phyloP scores from a whole-genome alignment of 495 filamentous ascomycete species.

The Aspergillus asperescens region DNA sequence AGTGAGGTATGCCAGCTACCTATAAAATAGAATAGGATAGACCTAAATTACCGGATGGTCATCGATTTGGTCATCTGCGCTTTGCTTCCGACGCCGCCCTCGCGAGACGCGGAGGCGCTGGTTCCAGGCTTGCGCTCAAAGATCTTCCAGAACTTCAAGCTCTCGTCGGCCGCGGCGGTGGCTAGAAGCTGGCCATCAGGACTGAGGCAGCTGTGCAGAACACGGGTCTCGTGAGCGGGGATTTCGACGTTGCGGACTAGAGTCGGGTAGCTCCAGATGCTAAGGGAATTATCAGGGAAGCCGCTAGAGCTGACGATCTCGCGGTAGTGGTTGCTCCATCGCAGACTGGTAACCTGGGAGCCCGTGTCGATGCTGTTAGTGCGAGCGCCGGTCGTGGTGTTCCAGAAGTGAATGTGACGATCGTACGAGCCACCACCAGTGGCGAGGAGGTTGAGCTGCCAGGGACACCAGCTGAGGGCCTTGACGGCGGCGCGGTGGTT shows the following conservation, averaged over 20 bases:
- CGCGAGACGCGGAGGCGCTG: conserved; percentile 49
- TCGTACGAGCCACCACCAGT: conserved; percentile 96
- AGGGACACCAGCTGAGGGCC: conserved; percentile 97
- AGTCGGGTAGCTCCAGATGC: conserved; percentile 97
- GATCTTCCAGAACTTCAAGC: conserved; percentile 99
- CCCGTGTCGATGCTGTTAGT: conserved; percentile 99
- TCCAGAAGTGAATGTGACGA: conserved; percentile 99
- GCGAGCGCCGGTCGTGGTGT: conserved; percentile 91
- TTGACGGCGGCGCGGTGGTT: conserved; percentile 99
- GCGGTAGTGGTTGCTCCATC: conserved; percentile 94
- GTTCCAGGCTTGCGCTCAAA: conserved; percentile 94
- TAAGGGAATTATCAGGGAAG: conserved; percentile 97
- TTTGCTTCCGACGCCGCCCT: conserved; percentile 55
- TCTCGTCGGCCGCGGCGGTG: conserved; percentile 92
- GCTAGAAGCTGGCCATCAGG: conserved; percentile 97
- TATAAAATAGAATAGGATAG: background rate
- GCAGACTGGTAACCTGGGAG: conserved; percentile 89
- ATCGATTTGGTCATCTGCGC: conserved; percentile 86
- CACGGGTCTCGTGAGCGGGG: conserved; percentile 95
- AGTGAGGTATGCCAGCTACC: background rate
- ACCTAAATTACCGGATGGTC: conserved; percentile 79
- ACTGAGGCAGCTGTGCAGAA: conserved; percentile 89
- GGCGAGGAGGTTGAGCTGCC: conserved; percentile 94
- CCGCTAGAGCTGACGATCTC: conserved; percentile 96
- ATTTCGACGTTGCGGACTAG: conserved; percentile 97